A percentile compares a stretch with the other conserved stretches of the same genome.
Conservation (phyloP, 2,329 filamentous ascomycete genomes). For the Colletotrichum neosansevieriae region DNA sequence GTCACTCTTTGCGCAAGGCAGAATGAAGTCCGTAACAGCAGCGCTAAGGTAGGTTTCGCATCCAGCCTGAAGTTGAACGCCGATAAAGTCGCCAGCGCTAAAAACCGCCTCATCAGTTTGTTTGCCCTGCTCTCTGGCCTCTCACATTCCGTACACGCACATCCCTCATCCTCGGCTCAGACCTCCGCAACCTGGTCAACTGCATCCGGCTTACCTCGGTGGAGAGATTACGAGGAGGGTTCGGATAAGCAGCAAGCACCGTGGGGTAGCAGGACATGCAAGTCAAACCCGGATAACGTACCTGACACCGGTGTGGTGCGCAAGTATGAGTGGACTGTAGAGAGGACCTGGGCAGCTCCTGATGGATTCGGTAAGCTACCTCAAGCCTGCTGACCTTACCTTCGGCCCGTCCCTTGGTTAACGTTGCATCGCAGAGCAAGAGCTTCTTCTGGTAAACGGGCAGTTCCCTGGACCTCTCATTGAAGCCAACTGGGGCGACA, state of each 20-base stretch:
- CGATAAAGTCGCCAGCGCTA: neutral
- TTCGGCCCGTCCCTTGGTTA: neutral
- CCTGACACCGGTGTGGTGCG: conserved; percentile 33
- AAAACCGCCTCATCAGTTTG: conserved; percentile 1
- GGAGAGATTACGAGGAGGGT: conserved; percentile 5
- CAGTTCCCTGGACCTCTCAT: conserved; percentile 31
- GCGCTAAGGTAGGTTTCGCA: conserved; percentile 16
- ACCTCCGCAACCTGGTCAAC: neutral
- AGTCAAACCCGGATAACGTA: conserved; percentile 30
- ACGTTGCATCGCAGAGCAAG: conserved; percentile 8
- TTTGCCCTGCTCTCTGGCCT: conserved; percentile 20
- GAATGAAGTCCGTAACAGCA: conserved; percentile 16
- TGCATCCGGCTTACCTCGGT: conserved; percentile 16
- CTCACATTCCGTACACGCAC: conserved; percentile 1
- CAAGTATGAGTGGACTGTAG: conserved; percentile 35
- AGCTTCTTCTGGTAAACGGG: conserved; percentile 26
- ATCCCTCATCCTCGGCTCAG: neutral
- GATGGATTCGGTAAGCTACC: conserved; percentile 32
- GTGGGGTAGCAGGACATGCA: conserved; percentile 25
- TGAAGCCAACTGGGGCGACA: conserved; percentile 37
- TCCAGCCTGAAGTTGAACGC: neutral
- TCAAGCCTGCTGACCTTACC: neutral
- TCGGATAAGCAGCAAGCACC: conserved; percentile 4
- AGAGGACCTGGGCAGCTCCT: conserved; percentile 20
- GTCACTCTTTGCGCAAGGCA: neutral